A percentile compares a stretch with the other conserved stretches of the same genome.
phyloP scores from a whole-genome alignment of 1,139 yeast genomes.

The Yamadazyma triangularis region DNA sequence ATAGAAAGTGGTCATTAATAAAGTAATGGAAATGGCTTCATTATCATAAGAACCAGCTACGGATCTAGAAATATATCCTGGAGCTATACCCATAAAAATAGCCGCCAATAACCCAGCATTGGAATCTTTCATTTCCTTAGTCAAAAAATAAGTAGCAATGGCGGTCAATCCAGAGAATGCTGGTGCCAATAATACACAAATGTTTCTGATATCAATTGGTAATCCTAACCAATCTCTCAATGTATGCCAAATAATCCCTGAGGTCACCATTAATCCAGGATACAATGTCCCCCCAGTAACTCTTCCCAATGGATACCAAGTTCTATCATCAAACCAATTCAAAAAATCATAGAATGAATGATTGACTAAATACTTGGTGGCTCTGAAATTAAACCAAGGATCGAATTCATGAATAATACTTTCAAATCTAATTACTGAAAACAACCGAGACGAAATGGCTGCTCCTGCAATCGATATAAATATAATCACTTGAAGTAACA shows the following conservation, averaged over 20 bases:
- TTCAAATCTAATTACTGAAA: constrained; percentile 81
- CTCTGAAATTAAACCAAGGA: constrained; percentile 98
- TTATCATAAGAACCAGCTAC: constrained; percentile 99
- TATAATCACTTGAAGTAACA: constrained; percentile 59
- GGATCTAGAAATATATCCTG: constrained; percentile 96
- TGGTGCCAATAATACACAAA: constrained; percentile 95
- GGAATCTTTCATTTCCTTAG: constrained; percentile 85
- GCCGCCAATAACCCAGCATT: constrained; percentile 92
- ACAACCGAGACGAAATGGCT: constrained; percentile 82
- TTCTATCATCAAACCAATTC: constrained; percentile 98
- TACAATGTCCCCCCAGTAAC: constrained; percentile 98
- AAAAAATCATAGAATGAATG: constrained; percentile 86
- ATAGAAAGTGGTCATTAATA: constrained; percentile 92
- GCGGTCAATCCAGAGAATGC: constrained; percentile 95
- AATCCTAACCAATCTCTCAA: constrained; percentile 61
- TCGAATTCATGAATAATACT: constrained; percentile 97
- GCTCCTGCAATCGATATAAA: constrained; percentile 79
- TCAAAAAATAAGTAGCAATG: constrained; percentile 81
- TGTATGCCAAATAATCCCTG: constrained; percentile 81
- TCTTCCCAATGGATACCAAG: constrained; percentile 99
- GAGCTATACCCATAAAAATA: constrained; percentile 94
- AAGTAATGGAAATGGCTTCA: constrained; percentile 97
- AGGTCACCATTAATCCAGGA: constrained; percentile 98
- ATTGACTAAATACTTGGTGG: constrained; percentile 82
- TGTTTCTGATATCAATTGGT: constrained; percentile 91